Evolutionary conservation across 1,139 yeast genomes (phyloP), one percentile per base, ranked within the genome.

Genomic region (Candida glucosophila): DNA sequence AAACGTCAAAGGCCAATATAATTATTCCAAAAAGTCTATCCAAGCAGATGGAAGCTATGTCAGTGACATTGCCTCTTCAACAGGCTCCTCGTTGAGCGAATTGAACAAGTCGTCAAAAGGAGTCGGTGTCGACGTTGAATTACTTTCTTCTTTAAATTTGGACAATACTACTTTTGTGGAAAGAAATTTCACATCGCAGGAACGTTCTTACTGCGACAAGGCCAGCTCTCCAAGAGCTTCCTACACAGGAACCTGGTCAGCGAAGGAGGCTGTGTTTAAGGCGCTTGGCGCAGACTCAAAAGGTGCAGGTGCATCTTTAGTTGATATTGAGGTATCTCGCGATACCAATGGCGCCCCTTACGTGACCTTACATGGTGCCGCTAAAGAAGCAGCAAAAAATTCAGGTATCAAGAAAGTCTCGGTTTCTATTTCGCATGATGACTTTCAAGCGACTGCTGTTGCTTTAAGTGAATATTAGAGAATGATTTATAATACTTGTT

Each of bases 211-310:
- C 67, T 88, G 97, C 55, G 50, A 58, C 31, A 48, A 63, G 27
- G 74, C 95, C 22, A 63, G 95, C 21, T 68, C 68, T 40, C 82
- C 93, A 29, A 83, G 76, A 51, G 86, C 97, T 12, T 85, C 96
- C 6, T 90, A 71, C 58, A 88, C 98, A 19, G 99, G 99, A 29
- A 81, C 94, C 26, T 90, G 99, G 99, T 83, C 95, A 22, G 98
- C 98, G 28, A 90, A 90, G 63, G 99, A 90, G 62, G 98, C 99
- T 20, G 96, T 86, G 22, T 90, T 90, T 76, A 90, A 90, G 67
- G 83, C 95, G 12, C 68, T 90, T 46, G 90, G 93, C 35, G 93
- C 85, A 36, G 71, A 74, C 47, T 78, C 97, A 23, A 73, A 77
- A 53, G 99, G 99, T 35, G 96, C 88, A 12, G 98, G 97, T 36